A percentile compares a stretch with the other conserved stretches of the same genome.
phyloP scores from a whole-genome alignment of 2,329 filamentous ascomycete genomes.

The Tolypocladium ovalisporum region DNA sequence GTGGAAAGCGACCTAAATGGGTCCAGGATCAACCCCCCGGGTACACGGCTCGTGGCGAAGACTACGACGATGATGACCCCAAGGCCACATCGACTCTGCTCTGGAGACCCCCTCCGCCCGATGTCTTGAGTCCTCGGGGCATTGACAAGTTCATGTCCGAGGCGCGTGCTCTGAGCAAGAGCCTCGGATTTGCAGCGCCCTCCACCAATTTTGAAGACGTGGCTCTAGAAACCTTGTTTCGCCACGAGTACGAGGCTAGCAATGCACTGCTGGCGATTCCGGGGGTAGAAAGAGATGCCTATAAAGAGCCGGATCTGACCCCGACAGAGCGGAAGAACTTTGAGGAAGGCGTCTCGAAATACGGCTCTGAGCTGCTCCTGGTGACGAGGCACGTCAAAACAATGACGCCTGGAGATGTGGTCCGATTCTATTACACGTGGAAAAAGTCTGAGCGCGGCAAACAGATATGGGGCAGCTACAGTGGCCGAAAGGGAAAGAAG shows the following conservation, averaged over 20 bases:
- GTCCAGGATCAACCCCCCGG: conserved; percentile 83
- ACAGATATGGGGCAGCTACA: conserved; percentile 82
- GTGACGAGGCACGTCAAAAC: conserved; percentile 81
- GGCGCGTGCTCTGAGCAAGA: conserved; percentile 52
- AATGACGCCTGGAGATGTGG: conserved; percentile 67
- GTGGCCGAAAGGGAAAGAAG: conserved; percentile 82
- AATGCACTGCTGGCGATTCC: conserved; percentile 60
- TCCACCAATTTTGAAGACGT: conserved; percentile 85
- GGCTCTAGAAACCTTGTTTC: conserved; percentile 62
- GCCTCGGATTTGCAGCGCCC: conserved; percentile 59
- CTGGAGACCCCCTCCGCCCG: conserved; percentile 63
- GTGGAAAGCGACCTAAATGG: conserved; percentile 82
- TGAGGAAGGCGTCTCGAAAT: conserved; percentile 82
- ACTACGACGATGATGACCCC: conserved; percentile 59
- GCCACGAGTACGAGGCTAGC: conserved; percentile 59
- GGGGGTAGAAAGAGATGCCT: conserved; percentile 55
- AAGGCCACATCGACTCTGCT: conserved; percentile 63
- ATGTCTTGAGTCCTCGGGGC: conserved; percentile 39
- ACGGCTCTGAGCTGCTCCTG: conserved; percentile 76
- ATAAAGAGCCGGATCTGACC: conserved; percentile 76
- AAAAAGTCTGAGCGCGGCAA: conserved; percentile 83
- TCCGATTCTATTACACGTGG: conserved; percentile 95
- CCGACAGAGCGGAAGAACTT: conserved; percentile 78
- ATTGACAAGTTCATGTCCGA: conserved; percentile 69
- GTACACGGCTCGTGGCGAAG: conserved; percentile 76